These are phyloP conservation scores for Erigeron canadensis DNA, from an alignment of 129 eudicot genomes.

Conservation along the genomic window DNA sequence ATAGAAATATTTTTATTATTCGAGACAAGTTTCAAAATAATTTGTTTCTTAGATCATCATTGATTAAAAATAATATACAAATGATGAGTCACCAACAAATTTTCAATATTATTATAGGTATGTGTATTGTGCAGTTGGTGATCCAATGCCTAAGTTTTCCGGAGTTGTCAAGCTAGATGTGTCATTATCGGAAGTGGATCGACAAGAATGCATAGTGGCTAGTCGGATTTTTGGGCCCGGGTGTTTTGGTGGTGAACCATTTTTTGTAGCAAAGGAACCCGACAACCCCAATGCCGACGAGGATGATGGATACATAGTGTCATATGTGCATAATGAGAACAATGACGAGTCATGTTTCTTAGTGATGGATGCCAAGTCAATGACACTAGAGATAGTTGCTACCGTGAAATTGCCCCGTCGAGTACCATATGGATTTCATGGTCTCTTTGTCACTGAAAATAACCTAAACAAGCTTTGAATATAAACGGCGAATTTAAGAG, in stretches of 20 bases:
- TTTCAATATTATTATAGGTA: slow-evolving; percentile 31
- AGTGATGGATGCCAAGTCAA: slow-evolving; percentile 76
- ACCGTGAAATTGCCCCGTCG: slow-evolving; percentile 55
- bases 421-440: slow-evolving; percentile 81
- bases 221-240: slow-evolving; percentile 50
- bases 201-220: slow-evolving; percentile 55
- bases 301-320: slow-evolving; percentile 68
- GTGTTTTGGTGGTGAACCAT: slow-evolving; percentile 71
- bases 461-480: slow-evolving; percentile 35
- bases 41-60: no score
- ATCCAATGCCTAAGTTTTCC: slow-evolving; percentile 52
- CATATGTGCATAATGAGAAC: slow-evolving; percentile 58
- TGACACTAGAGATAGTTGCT: slow-evolving; percentile 48
- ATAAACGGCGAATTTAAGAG: neutral
- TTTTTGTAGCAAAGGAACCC: slow-evolving; percentile 51
- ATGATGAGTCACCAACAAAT: no score
- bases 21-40: no score
- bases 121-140: slow-evolving; percentile 56
- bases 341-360: slow-evolving; percentile 51
- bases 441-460: slow-evolving; percentile 53
- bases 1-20: no score
- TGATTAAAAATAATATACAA: no score
- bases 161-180: slow-evolving; percentile 68
- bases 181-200: slow-evolving; percentile 32
- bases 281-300: slow-evolving; percentile 37